Evolutionary conservation across 140 eudicot genomes (phyloP).

Genomic region (Anethum foeniculum): DNA sequence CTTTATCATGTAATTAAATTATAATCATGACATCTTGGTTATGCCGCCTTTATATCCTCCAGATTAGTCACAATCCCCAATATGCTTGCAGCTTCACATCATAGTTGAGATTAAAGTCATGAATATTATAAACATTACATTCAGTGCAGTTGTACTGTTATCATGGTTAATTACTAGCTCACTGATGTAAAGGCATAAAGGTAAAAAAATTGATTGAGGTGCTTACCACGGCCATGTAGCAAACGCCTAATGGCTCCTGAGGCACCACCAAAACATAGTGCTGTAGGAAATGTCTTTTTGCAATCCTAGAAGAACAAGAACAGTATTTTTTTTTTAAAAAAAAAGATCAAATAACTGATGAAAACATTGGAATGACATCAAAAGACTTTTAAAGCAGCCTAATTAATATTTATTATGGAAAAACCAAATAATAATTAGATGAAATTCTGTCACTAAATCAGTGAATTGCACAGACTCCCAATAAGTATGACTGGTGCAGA

Average conservation of each 20-base stretch:
- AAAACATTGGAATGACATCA: neutral
- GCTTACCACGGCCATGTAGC: slow-evolving; percentile 82
- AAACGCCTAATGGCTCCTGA: slow-evolving; percentile 70
- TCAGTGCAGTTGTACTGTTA: neutral
- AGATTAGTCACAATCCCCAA: neutral
- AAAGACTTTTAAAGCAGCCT: neutral
- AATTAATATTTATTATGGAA: neutral
- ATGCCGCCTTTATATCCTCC: neutral
- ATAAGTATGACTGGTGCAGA: neutral
- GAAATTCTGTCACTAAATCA: neutral
- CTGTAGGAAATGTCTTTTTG: slow-evolving; percentile 77
- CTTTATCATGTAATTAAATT: neutral
- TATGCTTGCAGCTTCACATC: neutral
- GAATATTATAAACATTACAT: neutral
- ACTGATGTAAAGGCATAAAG: neutral
- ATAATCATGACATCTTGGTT: neutral
- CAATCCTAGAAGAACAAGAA: slow-evolving; percentile 46
- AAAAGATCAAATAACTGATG: neutral
- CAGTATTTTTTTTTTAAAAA: neutral
- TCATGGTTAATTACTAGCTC: neutral
- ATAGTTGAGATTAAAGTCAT: neutral
- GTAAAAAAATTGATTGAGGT: neutral
- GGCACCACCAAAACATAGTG: slow-evolving; percentile 89
- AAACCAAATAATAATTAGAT: neutral
- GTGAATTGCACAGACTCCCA: neutral